Base-by-base conservation (phyloP, 345 rosid genomes). In the Iberis pinnata region DNA sequence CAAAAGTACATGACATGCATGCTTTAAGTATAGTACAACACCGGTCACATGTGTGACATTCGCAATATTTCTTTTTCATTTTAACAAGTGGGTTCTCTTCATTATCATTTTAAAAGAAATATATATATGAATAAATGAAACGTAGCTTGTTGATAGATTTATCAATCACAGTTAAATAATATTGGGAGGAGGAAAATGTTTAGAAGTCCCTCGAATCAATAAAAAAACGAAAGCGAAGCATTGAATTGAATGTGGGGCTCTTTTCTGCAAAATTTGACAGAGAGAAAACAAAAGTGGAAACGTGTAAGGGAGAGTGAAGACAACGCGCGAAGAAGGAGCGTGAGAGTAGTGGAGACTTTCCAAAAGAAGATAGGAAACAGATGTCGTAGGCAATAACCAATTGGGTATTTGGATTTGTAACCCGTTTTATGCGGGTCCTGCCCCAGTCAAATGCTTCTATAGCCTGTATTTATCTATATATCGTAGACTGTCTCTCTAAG, bases 401-500 rank as follows among this genome's bases (percentile, higher is more conserved):
- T 66, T 58, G 49, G 70, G 70, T 66, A 59, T 36, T 52, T 66
- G 65, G 55, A 50, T 14, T 36, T 51, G 20, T 58, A 66, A 66
- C 70, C 70, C 70, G 60, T 66, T 66, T 58, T 43, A 65, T 66
- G 60, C 70, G 70, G 64, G 52, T 65, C 64, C 47, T 58, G 51
- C 52, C 64, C 44, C 59, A 38, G 31, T 37, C 39, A 11, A 33
- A 18, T 13, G 12, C 37, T 59, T 27, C n/a, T 5, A 39, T 24
- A 27, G 61, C 61, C n/a, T 39, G 57, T 64, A 12, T 50, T 64
- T 65, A 42, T 41, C 1, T 13, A 24, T 29, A 3, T 22, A 22
- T 22, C 25, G 43, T 64, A 24, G 38, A 56, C 61, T 47, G 27
- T 64, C 32, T 27, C 32, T 27, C 32, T 27, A 12, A 3, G 9